A percentile compares a stretch with the other conserved stretches of the same genome.
Evolutionary conservation across 202 grass and related monocot genomes (phyloP).

Genomic region (Digitaria exilis): DNA sequence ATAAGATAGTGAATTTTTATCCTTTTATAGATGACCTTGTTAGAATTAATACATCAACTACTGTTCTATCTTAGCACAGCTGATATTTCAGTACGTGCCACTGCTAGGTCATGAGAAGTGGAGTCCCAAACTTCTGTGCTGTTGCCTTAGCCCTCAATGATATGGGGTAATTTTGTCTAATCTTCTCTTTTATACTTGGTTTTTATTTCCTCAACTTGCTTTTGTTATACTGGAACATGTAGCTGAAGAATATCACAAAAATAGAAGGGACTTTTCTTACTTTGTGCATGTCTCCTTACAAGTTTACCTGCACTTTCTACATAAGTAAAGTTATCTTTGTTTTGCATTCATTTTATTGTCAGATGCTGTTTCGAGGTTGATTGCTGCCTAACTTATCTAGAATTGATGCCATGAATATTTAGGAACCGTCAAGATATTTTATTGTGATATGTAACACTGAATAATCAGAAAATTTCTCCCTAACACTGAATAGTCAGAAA

Average conservation of each 20-base stretch:
- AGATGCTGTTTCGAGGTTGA: neutral
- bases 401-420: constrained; percentile 14
- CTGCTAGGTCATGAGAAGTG: constrained; percentile 88
- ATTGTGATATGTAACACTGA: neutral
- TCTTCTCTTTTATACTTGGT: constrained; percentile 19
- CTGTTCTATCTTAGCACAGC: constrained; percentile 13
- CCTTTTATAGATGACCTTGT: neutral
- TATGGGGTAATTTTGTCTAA: constrained; percentile 67
- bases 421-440: neutral
- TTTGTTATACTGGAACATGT: constrained; percentile 26
- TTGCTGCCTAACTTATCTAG: constrained; percentile 7
- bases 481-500: neutral
- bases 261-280: constrained; percentile 23
- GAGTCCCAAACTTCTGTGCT: constrained; percentile 91
- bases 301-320: neutral
- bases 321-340: neutral
- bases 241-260: constrained; percentile 17
- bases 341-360: constrained; percentile 4
- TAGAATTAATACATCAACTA: constrained; percentile 13
- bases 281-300: neutral
- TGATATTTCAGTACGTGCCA: constrained; percentile 38
- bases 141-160: constrained; percentile 95
- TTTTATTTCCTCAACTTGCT: neutral
- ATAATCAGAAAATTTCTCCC: neutral
- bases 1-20: neutral